phyloP scores from a whole-genome alignment of 179 eudicot genomes.

The Gypsophila paniculata region DNA sequence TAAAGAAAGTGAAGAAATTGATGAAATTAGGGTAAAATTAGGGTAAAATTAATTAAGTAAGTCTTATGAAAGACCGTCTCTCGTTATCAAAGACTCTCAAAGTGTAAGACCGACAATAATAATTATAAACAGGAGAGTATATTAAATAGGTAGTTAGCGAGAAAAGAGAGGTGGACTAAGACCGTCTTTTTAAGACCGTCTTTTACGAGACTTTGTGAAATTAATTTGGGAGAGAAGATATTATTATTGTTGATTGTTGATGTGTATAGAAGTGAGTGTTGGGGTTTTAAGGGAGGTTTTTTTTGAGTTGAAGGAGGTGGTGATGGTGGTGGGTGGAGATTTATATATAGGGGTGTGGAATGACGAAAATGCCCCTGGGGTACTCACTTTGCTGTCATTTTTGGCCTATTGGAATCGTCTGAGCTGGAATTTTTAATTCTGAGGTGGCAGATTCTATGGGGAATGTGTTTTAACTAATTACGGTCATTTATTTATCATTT shows the following conservation, averaged over 20 bases:
- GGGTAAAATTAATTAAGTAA: no score
- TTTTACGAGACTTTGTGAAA: no score
- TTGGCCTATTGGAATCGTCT: conserved; percentile 12
- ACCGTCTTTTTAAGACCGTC: no score
- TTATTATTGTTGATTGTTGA: no score
- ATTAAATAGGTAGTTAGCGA: no score
- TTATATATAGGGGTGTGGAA: conserved; percentile 4
- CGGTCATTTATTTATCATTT: no score
- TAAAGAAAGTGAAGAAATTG: background rate
- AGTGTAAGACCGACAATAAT: no score
- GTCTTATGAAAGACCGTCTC: no score
- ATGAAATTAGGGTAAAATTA: background rate
- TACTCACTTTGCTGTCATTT: background rate
- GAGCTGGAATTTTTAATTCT: conserved; percentile 13
- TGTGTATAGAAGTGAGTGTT: background rate
- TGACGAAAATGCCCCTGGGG: conserved; percentile 4
- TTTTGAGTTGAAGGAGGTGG: conserved; percentile 9
- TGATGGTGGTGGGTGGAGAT: background rate
- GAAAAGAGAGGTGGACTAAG: no score
- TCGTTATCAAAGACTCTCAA: no score
- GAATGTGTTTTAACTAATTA: no score
- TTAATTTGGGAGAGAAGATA: background rate
- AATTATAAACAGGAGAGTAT: no score
- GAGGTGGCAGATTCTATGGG: conserved; percentile 10
- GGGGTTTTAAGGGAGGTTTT: background rate